Evolutionary conservation across 192 early-diverging fungal species (phyloP).

Genomic region (Coemansia interrupta): DNA sequence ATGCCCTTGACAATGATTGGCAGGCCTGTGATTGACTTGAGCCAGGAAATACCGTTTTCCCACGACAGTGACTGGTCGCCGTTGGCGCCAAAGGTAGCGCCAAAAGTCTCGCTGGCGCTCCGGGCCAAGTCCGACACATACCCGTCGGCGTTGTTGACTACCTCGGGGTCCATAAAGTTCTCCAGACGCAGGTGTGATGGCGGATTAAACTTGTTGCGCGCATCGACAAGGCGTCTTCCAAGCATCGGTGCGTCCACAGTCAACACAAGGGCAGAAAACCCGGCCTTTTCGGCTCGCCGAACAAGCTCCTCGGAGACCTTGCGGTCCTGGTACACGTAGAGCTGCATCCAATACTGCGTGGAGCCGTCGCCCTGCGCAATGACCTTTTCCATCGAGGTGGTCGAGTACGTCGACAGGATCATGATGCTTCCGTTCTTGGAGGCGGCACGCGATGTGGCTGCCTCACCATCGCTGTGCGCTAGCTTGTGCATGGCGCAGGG

Average conservation of each 20-base stretch:
- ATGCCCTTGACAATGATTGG: slow-evolving; percentile 94
- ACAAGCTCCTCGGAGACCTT: slow-evolving; percentile 63
- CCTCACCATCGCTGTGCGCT: slow-evolving; percentile 65
- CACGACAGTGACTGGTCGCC: slow-evolving; percentile 78
- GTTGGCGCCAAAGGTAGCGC: slow-evolving; percentile 45
- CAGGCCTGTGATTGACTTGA: slow-evolving; percentile 75
- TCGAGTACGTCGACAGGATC: slow-evolving; percentile 64
- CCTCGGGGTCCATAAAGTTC: slow-evolving; percentile 56
- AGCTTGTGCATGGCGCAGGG: slow-evolving; percentile 76
- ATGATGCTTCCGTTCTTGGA: slow-evolving; percentile 46
- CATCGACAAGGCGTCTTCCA: slow-evolving; percentile 58
- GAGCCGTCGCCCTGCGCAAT: slow-evolving; percentile 44
- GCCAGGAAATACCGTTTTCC: slow-evolving; percentile 82
- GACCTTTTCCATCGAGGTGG: slow-evolving; percentile 64
- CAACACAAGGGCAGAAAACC: slow-evolving; percentile 67
- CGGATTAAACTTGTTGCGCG: slow-evolving; percentile 59
- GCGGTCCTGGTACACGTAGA: slow-evolving; percentile 79
- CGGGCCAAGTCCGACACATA: slow-evolving; percentile 5
- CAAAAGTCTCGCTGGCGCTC: slow-evolving; percentile 42
- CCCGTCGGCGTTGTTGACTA: slow-evolving; percentile 13
- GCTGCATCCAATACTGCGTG: slow-evolving; percentile 69
- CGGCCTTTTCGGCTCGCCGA: slow-evolving; percentile 66
- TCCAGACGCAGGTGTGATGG: slow-evolving; percentile 61
- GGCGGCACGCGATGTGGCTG: slow-evolving; percentile 60
- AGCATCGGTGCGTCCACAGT: slow-evolving; percentile 61